A percentile compares a stretch with the other conserved stretches of the same genome.
Conservation (phyloP, 257 asterid species). For the Thymus mandschuricus region DNA sequence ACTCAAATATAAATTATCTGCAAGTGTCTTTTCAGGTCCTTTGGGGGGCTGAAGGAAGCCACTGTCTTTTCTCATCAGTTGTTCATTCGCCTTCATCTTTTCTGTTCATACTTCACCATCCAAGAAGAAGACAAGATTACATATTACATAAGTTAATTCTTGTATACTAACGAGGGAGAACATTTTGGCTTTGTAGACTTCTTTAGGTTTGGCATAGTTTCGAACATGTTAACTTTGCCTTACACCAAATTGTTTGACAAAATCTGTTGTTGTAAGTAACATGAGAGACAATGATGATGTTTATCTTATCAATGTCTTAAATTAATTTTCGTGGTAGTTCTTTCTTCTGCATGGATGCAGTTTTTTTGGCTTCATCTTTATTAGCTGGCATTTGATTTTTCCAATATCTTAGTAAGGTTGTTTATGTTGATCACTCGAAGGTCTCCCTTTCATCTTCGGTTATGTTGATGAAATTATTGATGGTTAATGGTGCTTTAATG, state of each 20-base stretch:
- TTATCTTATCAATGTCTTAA: conserved; percentile 34
- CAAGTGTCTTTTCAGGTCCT: conserved; percentile 78
- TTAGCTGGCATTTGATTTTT: conserved; percentile 20
- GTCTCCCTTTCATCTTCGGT: conserved; percentile 13
- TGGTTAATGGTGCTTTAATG: conserved; percentile 24
- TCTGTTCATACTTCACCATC: conserved; percentile 60
- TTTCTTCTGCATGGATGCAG: conserved; percentile 30
- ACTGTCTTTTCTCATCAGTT: conserved; percentile 63
- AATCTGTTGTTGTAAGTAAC: conserved; percentile 35
- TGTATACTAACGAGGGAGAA: conserved; percentile 44
- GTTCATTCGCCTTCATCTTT: conserved; percentile 59
- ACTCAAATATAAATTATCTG: conserved; percentile 33
- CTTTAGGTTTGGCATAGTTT: conserved; percentile 39
- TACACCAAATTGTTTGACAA: conserved; percentile 27
- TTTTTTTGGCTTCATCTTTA: conserved; percentile 32
- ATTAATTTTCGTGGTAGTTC: conserved; percentile 29
- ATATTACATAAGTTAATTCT: conserved; percentile 42
- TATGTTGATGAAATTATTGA: conserved; percentile 25
- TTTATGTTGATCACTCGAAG: conserved; percentile 17
- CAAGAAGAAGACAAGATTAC: conserved; percentile 68
- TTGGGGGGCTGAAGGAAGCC: conserved; percentile 78
- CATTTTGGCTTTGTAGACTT: conserved; percentile 35
- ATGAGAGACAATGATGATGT: conserved; percentile 33
- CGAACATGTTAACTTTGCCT: conserved; percentile 32
- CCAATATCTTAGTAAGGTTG: conserved; percentile 22